Percentiles rank a stretch among this genome's conserved stretches.
Conservation (phyloP, 1,284 basidiomycete species). For the Leccinum solheimii region DNA sequence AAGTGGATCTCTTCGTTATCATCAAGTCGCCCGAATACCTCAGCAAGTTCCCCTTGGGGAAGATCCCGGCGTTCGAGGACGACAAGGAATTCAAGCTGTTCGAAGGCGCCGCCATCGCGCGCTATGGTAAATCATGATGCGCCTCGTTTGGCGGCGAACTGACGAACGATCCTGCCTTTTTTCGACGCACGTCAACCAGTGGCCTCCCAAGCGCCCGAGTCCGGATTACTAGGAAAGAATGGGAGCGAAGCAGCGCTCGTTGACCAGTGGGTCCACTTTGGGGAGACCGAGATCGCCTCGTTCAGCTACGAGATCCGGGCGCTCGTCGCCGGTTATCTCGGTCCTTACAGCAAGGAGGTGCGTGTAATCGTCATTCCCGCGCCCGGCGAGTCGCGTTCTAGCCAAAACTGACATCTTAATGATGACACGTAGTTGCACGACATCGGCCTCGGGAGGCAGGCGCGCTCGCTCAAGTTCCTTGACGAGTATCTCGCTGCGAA, state of each 20-base stretch:
- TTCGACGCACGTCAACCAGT: conserved; percentile 35
- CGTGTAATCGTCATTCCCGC: not conserved
- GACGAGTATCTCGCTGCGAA: conserved; percentile 51
- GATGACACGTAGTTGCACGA: conserved; percentile 28
- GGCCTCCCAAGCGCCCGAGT: conserved; percentile 50
- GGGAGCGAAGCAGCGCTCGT: conserved; percentile 50
- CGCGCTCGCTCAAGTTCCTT: conserved; percentile 40
- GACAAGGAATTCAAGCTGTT: conserved; percentile 50
- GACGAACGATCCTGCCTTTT: not conserved
- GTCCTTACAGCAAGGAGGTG: conserved; percentile 33
- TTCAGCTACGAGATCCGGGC: conserved; percentile 25
- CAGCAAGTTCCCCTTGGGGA: conserved; percentile 49
- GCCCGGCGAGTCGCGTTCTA: not conserved
- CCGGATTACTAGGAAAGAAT: conserved; percentile 50
- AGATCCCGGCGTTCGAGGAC: conserved; percentile 56
- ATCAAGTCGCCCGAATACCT: conserved; percentile 49
- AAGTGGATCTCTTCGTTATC: conserved; percentile 27
- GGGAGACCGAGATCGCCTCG: conserved; percentile 46
- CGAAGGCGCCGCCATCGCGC: conserved; percentile 59
- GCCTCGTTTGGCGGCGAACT: not conserved
- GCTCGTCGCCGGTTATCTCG: conserved; percentile 21
- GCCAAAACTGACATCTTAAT: not conserved
- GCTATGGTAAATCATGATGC: conserved; percentile 50
- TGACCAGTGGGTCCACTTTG: conserved; percentile 55
- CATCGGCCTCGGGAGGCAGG: conserved; percentile 25